Evolutionary conservation across 768 basidiomycete genomes (phyloP), one percentile per base, ranked within the genome.

Genomic region (Hericium alpestre): DNA sequence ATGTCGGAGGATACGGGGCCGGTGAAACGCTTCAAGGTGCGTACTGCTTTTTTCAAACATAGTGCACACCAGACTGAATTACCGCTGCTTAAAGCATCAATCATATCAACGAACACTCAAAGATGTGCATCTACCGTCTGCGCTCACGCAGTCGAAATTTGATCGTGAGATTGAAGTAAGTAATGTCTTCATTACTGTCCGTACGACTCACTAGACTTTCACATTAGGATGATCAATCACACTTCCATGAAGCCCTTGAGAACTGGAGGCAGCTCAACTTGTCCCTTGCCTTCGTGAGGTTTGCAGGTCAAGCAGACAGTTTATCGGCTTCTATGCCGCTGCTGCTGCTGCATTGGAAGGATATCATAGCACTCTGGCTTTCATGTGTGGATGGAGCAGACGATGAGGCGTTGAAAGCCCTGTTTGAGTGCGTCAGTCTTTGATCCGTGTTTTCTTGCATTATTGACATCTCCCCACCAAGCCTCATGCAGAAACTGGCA

Each of bases 251-350:
- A 61, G 78, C 86, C 2, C 73, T 94, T 37, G 74, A 81, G 25
- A 82, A 88, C 64, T 90, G 87, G 84, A 73, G 79, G 61, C 86
- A 93, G 63, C 78, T 93, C 58, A 92, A 89, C 67, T 79, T 94
- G 20, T 77, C 89, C 2, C 80, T 87, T 0, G 75, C 82, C 1
- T 93, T 93, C 67, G 69, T 91, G 55, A 70, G 74, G 27, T 93
- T 91, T 65, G 82, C 84, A 2, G 74, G 77, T 57, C 76, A 77
- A 59, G 81, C 77, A 0, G 78, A 83, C 43, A 68, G 76, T 0
- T 72, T 90, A 40, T 82, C 86, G 5, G 77, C 81, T 2, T 90
- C 87, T 4, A 81, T 93, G 79, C 85, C 90, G 1, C 72, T 92
- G 27, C 77, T 94, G 13, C 73, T 94, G 8, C 87, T 90, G 63